Base-by-base conservation (phyloP, 306 rosid genomes). In the Gastrolobium bilobum region DNA sequence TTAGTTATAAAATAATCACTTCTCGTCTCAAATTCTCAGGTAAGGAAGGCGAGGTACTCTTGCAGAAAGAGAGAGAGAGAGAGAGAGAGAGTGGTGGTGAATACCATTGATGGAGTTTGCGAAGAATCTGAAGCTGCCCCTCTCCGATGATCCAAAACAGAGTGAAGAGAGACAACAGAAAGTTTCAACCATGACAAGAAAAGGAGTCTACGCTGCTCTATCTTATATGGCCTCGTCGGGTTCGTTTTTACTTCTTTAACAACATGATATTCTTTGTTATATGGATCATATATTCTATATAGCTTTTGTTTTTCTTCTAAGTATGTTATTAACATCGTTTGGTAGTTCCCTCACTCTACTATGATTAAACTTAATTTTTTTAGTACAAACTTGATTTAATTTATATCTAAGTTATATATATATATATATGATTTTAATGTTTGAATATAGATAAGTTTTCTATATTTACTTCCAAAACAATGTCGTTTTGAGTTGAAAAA, bases 161-260 rank as follows among this genome's bases (percentile, higher is more conserved):
- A 47, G 52, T 15, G 75, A 81, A 31, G 86, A 79, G 8, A 53
- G 8, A 52, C 73, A 78, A 42, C 46, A 62, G 47, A 87, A 83
- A 77, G 75, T 71, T 69, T 74, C 89, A 7, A 69, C 84, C 79
- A 84, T 88, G 84, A 84, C 88, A n/a, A 82, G 50, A 46, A 84
- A 77, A 83, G 97, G 93, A 85, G 91, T 87, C 58, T 84, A 77
- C 31, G 88, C 89, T 61, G 94, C 98, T 72, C 14, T 84, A 53
- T 91, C 93, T 10, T 93, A 93, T 50, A 93, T 93, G 98, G 81
- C 79, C 39, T 81, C 91, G 15, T 86, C 93, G 37, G 93, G 94
- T 90, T 81, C 8, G n/a, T 83, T 65, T 54, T 57, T 54, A 47
- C 9, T 5, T 29, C 31, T 5, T 54, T 14, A 7, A 20, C 10